Base-by-base conservation (phyloP, 2,329 filamentous ascomycete genomes). In the Colletotrichum aenigma region DNA sequence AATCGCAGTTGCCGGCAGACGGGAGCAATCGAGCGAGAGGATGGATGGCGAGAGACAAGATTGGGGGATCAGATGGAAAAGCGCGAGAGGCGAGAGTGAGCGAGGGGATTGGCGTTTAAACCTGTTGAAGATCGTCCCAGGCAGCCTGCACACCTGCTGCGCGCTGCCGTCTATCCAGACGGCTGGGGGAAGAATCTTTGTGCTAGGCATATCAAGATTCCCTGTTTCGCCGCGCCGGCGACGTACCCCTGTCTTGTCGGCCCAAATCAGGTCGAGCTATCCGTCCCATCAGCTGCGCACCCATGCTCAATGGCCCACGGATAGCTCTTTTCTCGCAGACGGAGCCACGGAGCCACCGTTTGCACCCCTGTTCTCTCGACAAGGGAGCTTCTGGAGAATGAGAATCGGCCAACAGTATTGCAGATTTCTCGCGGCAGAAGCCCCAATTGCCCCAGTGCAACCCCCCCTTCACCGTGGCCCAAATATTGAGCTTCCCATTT, bases 91-190 rank as follows among this genome's bases (percentile, higher is more conserved):
- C 58, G 48, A 38, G 43, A 34, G 24, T 21, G 71, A 70, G 71
- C 71, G 62, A 76, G 62, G 71, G 55, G 66, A 76, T 74, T 70
- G 71, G 74, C 74, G 74, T 76, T 76, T 76, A 76, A 76, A 76
- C 74, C 74, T 69, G 65, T 76, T 69, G 70, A 76, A 74, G 74
- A 75, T 76, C 58, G 62, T 76, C 66, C 70, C 56, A 73, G 70
- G 62, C 70, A 75, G 72, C 28, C 62, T 73, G 64, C 73, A 73
- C 56, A 52, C 64, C 36, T 52, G 43, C 43, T 52, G 43, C 43
- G 43, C 43, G 73, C 66, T 56, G 58, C 38, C 56, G 74, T 66
- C 55, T 58, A 58, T 66, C 56, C 66, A 66, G 52, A 36, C 34
- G 48, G 65, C 74, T 75, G 66, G 71, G 65, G 71, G 52, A 71